Conservation (phyloP, 768 basidiomycete genomes). For the Mycena pura region DNA sequence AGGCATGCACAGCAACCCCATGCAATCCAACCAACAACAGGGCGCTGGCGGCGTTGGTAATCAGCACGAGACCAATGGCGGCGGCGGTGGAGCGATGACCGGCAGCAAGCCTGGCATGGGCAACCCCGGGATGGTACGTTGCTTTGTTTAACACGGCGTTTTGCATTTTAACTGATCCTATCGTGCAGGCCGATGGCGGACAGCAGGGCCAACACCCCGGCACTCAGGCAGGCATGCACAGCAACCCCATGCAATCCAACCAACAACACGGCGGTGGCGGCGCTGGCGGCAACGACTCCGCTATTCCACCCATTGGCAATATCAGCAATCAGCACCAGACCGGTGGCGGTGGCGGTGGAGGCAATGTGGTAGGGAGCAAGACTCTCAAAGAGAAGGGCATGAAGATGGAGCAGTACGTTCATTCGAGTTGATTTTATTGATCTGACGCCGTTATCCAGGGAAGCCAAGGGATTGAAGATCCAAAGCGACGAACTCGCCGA, state of each 20-base stretch:
- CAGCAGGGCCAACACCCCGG: conserved; percentile 17
- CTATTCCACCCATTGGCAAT: neutral
- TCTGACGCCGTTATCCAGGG: no score
- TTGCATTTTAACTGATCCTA: neutral
- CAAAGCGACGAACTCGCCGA: conserved; percentile 58
- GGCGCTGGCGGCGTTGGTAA: neutral
- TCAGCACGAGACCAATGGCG: conserved; percentile 30
- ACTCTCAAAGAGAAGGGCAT: conserved; percentile 57
- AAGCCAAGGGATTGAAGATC: conserved; percentile 51
- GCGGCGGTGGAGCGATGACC: conserved; percentile 42
- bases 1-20: conserved; percentile 26
- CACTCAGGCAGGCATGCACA: conserved; percentile 31
- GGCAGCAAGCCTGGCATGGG: conserved; percentile 62
- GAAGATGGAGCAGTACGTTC: conserved; percentile 60
- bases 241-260: conserved; percentile 15
- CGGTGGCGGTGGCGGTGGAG: no score
- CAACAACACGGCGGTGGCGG: neutral
- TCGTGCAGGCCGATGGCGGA: conserved; percentile 30
- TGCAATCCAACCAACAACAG: neutral
- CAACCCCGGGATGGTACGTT: conserved; percentile 35
- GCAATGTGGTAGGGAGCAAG: no score
- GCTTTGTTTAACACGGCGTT: neutral
- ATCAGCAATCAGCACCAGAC: conserved; percentile 15
- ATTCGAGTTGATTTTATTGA: no score
- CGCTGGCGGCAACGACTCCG: neutral